Base-by-base conservation (phyloP, 2,329 filamentous ascomycete genomes). In the Immersiporthe knoxdaviesiana region DNA sequence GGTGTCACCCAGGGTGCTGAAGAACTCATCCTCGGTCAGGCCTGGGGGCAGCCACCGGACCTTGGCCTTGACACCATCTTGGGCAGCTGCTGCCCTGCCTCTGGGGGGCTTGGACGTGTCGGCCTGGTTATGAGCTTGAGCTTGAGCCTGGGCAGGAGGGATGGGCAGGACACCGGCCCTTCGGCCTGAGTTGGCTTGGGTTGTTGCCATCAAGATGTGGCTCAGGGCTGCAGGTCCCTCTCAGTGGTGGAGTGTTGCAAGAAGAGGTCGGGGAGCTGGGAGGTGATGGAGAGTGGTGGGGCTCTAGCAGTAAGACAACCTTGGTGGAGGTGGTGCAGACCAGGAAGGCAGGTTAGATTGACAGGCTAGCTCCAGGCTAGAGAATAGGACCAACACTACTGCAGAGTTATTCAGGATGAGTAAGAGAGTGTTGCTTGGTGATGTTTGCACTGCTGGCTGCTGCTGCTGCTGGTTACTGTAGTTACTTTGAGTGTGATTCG, bases 11-110 rank as follows among this genome's bases (percentile, higher is more conserved):
- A 97, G 78, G 11, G 89, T 85, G 18, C 82, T 79, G 74, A 90
- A 84, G 72, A 97, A 95, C 76, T 99, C 96, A 0, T 85, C 80
- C 75, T 92, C 87, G 0, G 92, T 97, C 78, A 99, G 84, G 11
- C 91, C 93, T 1, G 96, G 94, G 12, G 96, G 93, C 4, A 99
- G 86, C 68, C 95, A 88, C 65, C 97, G 90, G 67, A 97, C 85
- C 32, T 97, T 85, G 16, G 97, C 85, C 83, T 98, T 98, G 76
- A 97, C 87, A 70, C 92, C 91, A 52, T 71, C 69, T 35, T 71
- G 69, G 24, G 64, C 64, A 47, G 63, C 61, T n/a, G 64, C 75
- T 73, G 86, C 85, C 35, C 56, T 59, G 41, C 82, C 79, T 78
- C 84, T 90, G 61, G 81, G 75, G 3, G 82, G 72, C 68, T 78